Evolutionary conservation across 306 rosid genomes (phyloP).

Genomic region (Begonia masoniana): DNA sequence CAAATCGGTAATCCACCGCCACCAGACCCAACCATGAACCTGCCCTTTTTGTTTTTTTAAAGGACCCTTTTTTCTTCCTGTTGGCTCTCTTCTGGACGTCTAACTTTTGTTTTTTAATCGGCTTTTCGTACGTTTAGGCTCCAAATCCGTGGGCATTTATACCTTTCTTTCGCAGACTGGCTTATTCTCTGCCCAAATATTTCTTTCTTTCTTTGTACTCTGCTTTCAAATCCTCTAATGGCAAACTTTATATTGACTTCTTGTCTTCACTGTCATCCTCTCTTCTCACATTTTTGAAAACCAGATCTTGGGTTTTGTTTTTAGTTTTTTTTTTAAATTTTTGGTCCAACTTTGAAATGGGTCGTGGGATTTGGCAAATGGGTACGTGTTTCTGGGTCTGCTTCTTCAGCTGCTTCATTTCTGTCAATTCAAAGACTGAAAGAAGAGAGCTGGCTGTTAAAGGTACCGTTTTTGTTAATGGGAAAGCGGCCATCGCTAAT

Average conservation of each 20-base stretch:
- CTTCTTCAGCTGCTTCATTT: conserved; percentile 24
- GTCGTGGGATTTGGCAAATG: conserved; percentile 31
- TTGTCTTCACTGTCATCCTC: background rate
- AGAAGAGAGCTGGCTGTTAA: conserved; percentile 15
- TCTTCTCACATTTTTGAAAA: background rate
- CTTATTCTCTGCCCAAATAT: background rate
- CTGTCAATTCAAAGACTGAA: conserved; percentile 17
- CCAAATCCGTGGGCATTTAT: background rate
- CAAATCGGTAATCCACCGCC: background rate
- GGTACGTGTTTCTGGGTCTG: conserved; percentile 37
- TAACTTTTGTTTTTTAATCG: background rate
- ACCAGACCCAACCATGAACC: background rate
- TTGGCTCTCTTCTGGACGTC: too few species aligned
- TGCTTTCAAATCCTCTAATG: background rate
- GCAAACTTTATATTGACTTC: background rate
- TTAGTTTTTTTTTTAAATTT: too few species aligned
- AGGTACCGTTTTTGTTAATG: conserved; percentile 44
- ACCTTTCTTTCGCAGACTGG: background rate
- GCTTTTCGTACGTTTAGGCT: background rate
- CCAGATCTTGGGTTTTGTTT: conserved; percentile 6
- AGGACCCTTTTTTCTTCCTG: background rate
- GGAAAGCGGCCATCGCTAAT: conserved; percentile 39
- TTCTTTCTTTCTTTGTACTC: background rate
- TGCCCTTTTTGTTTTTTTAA: background rate
- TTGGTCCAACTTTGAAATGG: conserved; percentile 31